phyloP scores from a whole-genome alignment of 257 asterid genomes.

The Capsicum chinense region DNA sequence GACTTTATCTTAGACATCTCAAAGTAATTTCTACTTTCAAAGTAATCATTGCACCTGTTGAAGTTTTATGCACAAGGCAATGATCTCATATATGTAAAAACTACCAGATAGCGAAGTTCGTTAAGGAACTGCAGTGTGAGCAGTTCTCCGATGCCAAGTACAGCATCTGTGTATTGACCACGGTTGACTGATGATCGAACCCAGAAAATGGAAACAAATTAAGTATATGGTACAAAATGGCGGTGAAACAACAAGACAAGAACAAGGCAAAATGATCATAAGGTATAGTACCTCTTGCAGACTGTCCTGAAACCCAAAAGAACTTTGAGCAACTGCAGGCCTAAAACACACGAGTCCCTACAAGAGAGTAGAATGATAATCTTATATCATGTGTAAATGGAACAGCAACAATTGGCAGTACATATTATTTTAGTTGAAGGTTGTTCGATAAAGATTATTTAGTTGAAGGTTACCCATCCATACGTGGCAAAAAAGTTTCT shows the following conservation, averaged over 20 bases:
- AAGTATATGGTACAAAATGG: neutral
- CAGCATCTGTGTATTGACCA: slow-evolving; percentile 1
- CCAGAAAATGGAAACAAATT: neutral
- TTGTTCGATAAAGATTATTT: no score
- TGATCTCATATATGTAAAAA: neutral
- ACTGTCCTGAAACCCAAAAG: slow-evolving; percentile 11
- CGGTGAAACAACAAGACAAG: neutral
- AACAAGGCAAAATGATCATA: neutral
- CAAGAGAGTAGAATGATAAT: neutral
- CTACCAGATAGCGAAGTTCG: neutral
- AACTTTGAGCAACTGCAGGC: slow-evolving; percentile 10
- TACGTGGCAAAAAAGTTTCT: neutral
- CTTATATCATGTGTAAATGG: neutral
- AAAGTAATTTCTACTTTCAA: neutral
- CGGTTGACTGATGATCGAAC: slow-evolving; percentile 26
- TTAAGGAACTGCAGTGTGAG: neutral
- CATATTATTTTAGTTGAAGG: neutral
- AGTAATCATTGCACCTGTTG: neutral
- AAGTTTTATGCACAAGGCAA: neutral
- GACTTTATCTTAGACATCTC: neutral
- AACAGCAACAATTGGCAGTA: neutral
- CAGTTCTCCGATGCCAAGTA: neutral
- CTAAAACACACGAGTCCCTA: neutral
- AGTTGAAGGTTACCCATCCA: neutral
- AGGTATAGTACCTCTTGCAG: neutral